These are phyloP conservation scores for Dactylella cylindrospora DNA, from an alignment of 2,329 filamentous ascomycete species.

Conservation along the genomic window DNA sequence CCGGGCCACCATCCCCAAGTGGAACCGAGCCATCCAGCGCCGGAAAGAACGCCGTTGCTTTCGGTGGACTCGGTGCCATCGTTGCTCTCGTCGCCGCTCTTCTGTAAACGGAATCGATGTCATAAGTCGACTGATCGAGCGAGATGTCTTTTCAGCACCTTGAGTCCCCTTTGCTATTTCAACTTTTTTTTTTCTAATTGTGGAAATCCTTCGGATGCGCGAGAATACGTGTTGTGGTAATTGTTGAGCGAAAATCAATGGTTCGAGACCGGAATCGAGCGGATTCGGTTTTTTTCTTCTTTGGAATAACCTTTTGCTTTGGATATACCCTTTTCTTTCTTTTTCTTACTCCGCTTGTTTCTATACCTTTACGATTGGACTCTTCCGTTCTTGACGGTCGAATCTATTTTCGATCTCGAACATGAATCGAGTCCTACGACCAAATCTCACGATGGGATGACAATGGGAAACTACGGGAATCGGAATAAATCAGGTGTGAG, in stretches of 20 bases:
- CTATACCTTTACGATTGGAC: background rate
- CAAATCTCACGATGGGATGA: background rate
- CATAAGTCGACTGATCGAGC: background rate
- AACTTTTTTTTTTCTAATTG: too few species aligned
- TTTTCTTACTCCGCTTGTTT: background rate
- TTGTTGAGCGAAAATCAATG: background rate
- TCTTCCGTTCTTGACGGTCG: conserved; percentile 8
- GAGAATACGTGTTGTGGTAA: too few species aligned
- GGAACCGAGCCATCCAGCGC: conserved; percentile 22
- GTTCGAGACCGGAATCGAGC: background rate
- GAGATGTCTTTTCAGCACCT: conserved; percentile 12
- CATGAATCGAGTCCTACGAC: conserved; percentile 6
- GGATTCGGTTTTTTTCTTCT: background rate
- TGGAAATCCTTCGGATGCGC: too few species aligned
- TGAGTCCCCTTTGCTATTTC: conserved; percentile 8
- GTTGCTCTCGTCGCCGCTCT: conserved; percentile 33
- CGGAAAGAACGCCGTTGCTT: conserved; percentile 30
- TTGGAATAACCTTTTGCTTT: background rate
- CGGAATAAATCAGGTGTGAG: too few species aligned
- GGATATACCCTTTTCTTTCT: background rate
- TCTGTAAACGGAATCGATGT: conserved; percentile 26
- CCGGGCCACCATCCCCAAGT: conserved; percentile 20
- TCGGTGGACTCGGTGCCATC: conserved; percentile 38
- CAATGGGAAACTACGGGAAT: background rate
- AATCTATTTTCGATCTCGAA: background rate